phyloP scores from a whole-genome alignment of 805 yeast genomes.

The Lipomyces spencermartinsiae region DNA sequence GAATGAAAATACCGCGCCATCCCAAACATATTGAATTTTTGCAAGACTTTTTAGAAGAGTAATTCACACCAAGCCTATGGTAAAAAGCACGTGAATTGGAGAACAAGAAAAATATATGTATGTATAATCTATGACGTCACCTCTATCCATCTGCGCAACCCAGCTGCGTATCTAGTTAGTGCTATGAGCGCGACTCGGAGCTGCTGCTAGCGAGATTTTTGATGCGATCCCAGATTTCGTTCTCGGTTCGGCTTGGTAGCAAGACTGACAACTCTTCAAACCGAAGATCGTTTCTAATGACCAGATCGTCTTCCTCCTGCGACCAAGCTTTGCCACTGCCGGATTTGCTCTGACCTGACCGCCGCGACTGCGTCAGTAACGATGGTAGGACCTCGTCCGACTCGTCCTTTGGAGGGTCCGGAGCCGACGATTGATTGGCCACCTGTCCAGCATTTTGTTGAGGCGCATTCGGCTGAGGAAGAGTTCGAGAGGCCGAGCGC shows the following conservation, averaged over 20 bases:
- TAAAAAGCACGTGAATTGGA: not conserved
- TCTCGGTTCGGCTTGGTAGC: constrained; percentile 73
- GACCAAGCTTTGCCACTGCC: constrained; percentile 50
- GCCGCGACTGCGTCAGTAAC: not conserved
- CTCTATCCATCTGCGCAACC: not conserved
- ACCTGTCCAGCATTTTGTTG: not conserved
- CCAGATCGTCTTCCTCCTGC: constrained; percentile 75
- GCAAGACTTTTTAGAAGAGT: not conserved
- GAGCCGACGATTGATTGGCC: not conserved
- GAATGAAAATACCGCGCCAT: not conserved
- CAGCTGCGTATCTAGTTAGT: not conserved
- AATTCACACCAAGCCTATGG: not conserved
- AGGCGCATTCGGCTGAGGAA: not conserved
- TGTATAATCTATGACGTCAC: not conserved
- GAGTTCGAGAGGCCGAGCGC: not conserved
- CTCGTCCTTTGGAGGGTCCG: not conserved
- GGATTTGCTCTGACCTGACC: not conserved
- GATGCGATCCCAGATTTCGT: constrained; percentile 69
- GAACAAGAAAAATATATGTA: not conserved
- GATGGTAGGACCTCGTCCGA: not conserved
- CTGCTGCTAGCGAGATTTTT: constrained; percentile 40
- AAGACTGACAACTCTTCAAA: constrained; percentile 76
- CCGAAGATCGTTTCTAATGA: constrained; percentile 63
- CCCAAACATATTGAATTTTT: not conserved
- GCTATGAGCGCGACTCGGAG: constrained; percentile 5